Evolutionary conservation across 208 protist species (phyloP), one percentile per base, ranked within the genome.

Genomic region (Tritrichomonas foetus): DNA sequence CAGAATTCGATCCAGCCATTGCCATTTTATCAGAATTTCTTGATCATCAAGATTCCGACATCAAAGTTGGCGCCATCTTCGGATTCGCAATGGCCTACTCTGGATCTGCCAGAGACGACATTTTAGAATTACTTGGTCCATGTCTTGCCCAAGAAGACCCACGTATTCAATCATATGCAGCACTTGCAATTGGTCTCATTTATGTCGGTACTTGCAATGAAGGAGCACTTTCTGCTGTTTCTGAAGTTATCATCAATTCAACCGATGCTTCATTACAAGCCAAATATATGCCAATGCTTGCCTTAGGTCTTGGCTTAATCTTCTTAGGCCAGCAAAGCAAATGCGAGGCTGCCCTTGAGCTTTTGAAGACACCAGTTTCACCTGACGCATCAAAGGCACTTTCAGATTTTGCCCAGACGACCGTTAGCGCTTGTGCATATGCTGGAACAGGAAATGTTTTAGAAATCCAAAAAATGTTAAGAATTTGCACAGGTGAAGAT

Each of bases 371-470:
- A n/a, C n/a, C n/a, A n/a, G n/a, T n/a, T n/a, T 97, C 98, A 75
- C 96, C 97, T 14, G 50, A 41, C 9, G 94, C 97, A 78, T 94
- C 97, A 0, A 93, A 95, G 13, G 75, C 96, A 39, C 97, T 98
- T 50, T 96, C 96, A 33, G 95, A 97, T 75, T 99, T 98, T 96
- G 96, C 97, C 5, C 95, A 96, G 82, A 96, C 98, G n/a, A 98
- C 98, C 0, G 94, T 99, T 22, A 97, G 98, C 66, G 97, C 97
- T 50, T 99, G 98, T 94, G 99, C 99, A 2, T 99, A 99, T 95
- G 98, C 98, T 22, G 98, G 97, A 20, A 99, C 98, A 9, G 98
- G 98, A 66, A 99, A 99, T 95, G 98, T 99, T 22, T 96, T 99
- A 9, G 97, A 98, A 64, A 98, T 96, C 25, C 95, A 95, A 82